These are phyloP conservation scores for Entonaema liquescens DNA, from an alignment of 495 filamentous ascomycete genomes.

Conservation along the genomic window DNA sequence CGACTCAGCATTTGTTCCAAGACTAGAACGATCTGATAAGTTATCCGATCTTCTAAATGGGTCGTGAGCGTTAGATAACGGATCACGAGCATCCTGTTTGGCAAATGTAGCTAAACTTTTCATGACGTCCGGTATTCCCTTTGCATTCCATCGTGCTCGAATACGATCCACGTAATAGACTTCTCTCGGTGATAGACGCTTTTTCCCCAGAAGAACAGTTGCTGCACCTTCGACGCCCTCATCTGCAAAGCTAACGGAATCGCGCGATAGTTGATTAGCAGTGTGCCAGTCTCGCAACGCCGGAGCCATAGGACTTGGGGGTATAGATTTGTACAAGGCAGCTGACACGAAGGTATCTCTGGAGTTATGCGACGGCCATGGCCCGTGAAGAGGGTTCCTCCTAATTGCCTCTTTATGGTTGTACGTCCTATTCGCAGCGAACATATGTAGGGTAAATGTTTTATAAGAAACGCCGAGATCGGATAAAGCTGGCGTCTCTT, in stretches of 20 bases:
- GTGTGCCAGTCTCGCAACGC: conserved; percentile 60
- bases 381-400: conserved; percentile 53
- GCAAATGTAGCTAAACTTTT: conserved; percentile 43
- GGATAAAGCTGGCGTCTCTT: conserved; percentile 29
- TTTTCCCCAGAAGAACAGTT: conserved; percentile 35
- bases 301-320: conserved; percentile 45
- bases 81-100: conserved; percentile 11
- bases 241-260: conserved; percentile 31
- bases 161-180: conserved; percentile 40
- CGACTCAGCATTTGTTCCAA: background rate
- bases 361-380: conserved; percentile 46
- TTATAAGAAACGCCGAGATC: conserved; percentile 39
- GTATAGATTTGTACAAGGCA: conserved; percentile 48
- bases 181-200: conserved; percentile 28
- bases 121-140: conserved; percentile 45
- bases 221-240: conserved; percentile 32
- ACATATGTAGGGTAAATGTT: conserved; percentile 51
- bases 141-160: conserved; percentile 29
- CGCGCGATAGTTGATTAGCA: conserved; percentile 44
- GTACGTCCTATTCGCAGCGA: conserved; percentile 46
- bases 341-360: conserved; percentile 43
- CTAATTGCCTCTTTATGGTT: conserved; percentile 46
- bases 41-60: background rate
- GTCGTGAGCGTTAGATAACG: background rate
- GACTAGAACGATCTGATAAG: background rate